Conservation (phyloP, 2,329 filamentous ascomycete species). For the Fusarium begoniae region DNA sequence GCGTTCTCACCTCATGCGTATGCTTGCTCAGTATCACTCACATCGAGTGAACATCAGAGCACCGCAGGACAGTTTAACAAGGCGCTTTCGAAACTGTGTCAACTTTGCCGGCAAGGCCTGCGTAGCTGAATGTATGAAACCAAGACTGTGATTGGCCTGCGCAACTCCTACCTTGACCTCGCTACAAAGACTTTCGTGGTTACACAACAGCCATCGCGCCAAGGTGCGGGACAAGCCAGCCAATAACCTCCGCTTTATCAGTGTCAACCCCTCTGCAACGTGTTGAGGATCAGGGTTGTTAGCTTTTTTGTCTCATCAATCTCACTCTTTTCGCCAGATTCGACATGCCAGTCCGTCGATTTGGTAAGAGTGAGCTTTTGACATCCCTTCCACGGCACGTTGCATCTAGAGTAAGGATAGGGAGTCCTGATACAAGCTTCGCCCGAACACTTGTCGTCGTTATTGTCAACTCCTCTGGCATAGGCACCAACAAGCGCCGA, state of each 20-base stretch:
- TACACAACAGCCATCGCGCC: constrained; percentile 33
- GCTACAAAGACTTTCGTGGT: constrained; percentile 18
- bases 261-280: constrained; percentile 19
- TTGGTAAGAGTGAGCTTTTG: background rate
- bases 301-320: constrained; percentile 32
- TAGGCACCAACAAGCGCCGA: background rate
- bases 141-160: constrained; percentile 25
- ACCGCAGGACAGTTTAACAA: constrained; percentile 21
- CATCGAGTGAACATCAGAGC: constrained; percentile 9
- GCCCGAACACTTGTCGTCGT: background rate
- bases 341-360: background rate
- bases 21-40: constrained; percentile 26
- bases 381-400: background rate
- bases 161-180: constrained; percentile 13
- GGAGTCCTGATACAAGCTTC: background rate
- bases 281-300: constrained; percentile 21
- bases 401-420: background rate
- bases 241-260: constrained; percentile 12
- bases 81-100: constrained; percentile 32
- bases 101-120: constrained; percentile 23
- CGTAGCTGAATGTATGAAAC: constrained; percentile 19
- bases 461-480: background rate
- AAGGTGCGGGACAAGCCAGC: constrained; percentile 17
- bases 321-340: constrained; percentile 13
- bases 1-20: background rate